phyloP scores from a whole-genome alignment of 345 rosid species.

The Linum trigynum region DNA sequence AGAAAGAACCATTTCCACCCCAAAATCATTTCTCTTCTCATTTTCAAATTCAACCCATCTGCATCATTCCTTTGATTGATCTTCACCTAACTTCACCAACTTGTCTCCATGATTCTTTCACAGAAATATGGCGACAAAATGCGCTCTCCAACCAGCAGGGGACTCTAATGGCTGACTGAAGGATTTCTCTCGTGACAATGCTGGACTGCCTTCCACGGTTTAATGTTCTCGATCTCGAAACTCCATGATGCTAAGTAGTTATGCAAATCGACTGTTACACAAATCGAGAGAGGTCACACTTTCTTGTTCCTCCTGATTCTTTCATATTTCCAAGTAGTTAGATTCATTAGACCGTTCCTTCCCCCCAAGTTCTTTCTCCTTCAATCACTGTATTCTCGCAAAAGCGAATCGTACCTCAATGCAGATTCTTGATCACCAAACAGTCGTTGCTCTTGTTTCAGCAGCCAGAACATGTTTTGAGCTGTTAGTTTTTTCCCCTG shows the following conservation, averaged over 20 bases:
- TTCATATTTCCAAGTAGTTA: no score
- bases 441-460: no score
- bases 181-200: neutral
- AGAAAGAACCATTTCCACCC: neutral
- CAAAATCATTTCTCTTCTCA: neutral
- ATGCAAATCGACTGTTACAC: no score
- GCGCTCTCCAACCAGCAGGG: slow-evolving; percentile 23
- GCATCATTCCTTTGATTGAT: neutral
- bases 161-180: slow-evolving; percentile 31
- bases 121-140: slow-evolving; percentile 37
- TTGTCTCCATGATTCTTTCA: slow-evolving; percentile 4
- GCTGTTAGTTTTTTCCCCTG: neutral
- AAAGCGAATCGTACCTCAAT: no score
- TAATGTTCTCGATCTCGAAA: slow-evolving; percentile 13
- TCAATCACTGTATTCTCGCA: no score
- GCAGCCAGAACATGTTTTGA: no score
- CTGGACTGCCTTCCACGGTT: slow-evolving; percentile 5
- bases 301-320: no score
- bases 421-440: no score
- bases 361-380: no score
- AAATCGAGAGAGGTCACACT: no score
- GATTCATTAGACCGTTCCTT: no score
- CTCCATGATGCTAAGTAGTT: no score
- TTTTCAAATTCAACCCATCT: neutral
- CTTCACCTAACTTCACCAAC: neutral